phyloP scores from a whole-genome alignment of 2,329 filamentous ascomycete genomes.

The Rhexocercosporidium sp. region DNA sequence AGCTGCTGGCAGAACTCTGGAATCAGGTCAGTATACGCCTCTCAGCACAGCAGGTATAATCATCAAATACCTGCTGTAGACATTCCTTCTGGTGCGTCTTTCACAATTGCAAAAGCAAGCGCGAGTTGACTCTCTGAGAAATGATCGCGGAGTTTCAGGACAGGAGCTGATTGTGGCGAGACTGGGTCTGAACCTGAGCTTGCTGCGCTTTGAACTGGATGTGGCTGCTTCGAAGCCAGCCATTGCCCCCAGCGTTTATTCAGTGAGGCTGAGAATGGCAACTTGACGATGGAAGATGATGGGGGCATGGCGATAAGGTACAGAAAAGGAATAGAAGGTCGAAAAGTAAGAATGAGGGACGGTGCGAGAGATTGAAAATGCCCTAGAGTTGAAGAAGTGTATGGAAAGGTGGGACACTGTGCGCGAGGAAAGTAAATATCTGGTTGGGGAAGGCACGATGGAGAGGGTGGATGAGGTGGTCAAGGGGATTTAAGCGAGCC shows the following conservation, averaged over 20 bases:
- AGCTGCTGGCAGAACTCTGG: slow-evolving; percentile 37
- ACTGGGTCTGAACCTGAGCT: background rate
- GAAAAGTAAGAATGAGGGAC: background rate
- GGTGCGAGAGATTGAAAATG: background rate
- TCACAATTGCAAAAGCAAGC: slow-evolving; percentile 35
- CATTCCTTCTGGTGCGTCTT: slow-evolving; percentile 29
- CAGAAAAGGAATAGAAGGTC: background rate
- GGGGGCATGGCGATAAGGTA: background rate
- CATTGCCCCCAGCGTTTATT: background rate
- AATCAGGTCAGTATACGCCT: slow-evolving; percentile 12
- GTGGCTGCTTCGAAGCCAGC: background rate
- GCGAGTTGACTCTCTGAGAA: slow-evolving; percentile 35
- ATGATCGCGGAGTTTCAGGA: slow-evolving; percentile 15
- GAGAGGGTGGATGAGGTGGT: background rate
- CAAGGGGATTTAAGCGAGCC: background rate
- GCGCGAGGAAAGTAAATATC: background rate
- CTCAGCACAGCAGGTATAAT: background rate
- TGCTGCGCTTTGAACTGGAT: background rate
- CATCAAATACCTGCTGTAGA: slow-evolving; percentile 31
- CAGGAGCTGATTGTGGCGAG: background rate
- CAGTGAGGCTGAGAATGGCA: background rate
- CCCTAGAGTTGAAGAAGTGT: too few species aligned
- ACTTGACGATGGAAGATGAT: slow-evolving; percentile 7
- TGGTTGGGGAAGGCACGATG: background rate
- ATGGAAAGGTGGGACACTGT: background rate